Evolutionary conservation across 257 asterid species (phyloP).

Genomic region (Solanum appendiculatum): DNA sequence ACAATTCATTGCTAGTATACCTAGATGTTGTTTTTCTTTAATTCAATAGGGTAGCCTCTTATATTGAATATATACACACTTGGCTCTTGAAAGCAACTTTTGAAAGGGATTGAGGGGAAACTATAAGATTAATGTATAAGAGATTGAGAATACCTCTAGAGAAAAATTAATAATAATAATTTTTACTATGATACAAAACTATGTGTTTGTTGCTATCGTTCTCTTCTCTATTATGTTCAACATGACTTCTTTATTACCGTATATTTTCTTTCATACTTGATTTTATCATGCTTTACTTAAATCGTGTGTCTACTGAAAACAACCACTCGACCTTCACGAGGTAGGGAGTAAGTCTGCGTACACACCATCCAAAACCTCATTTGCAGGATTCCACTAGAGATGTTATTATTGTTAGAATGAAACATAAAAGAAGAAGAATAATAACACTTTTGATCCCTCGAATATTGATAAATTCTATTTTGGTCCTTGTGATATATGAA

Average conservation of each 20-base stretch:
- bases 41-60: neutral
- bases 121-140: neutral
- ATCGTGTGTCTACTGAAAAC: rapidly evolving
- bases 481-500: neutral
- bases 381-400: too few relatives aligned
- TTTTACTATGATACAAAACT: neutral
- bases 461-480: neutral
- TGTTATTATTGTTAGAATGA: neutral
- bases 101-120: neutral
- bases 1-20: neutral
- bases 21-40: neutral
- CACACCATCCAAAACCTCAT: neutral
- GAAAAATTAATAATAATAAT: neutral
- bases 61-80: neutral
- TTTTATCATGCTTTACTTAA: neutral
- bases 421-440: neutral
- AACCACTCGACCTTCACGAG: neutral
- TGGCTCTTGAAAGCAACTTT: neutral
- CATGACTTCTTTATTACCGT: neutral
- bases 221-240: neutral
- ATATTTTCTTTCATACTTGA: neutral
- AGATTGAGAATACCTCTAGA: neutral
- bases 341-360: neutral
- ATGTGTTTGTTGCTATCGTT: neutral
- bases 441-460: neutral